Percentiles rank a stretch among this genome's conserved stretches.
phyloP scores from a whole-genome alignment of 2,329 filamentous ascomycete species.

The Talaromyces sp. region DNA sequence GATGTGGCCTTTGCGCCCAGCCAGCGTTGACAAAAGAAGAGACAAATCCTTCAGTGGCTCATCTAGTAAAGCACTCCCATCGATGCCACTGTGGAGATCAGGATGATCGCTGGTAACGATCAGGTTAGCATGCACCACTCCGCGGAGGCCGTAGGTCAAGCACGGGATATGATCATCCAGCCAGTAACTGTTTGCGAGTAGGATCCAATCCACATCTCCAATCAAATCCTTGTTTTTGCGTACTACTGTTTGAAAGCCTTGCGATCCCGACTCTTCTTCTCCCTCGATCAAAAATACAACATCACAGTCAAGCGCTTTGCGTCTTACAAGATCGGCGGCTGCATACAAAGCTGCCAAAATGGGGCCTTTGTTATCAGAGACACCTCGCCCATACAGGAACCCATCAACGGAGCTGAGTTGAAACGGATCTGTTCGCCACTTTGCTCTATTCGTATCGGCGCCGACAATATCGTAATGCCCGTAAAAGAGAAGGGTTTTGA shows the following conservation, averaged over 20 bases:
- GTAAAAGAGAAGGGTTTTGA: slow-evolving; percentile 91
- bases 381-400: slow-evolving; percentile 91
- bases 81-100: slow-evolving; percentile 93
- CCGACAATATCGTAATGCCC: slow-evolving; percentile 97
- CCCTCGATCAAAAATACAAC: slow-evolving; percentile 94
- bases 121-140: slow-evolving; percentile 88
- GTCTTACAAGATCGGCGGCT: slow-evolving; percentile 79
- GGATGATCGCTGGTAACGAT: slow-evolving; percentile 80
- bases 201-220: slow-evolving; percentile 86
- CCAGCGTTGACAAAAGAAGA: slow-evolving; percentile 72
- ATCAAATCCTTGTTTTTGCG: slow-evolving; percentile 75
- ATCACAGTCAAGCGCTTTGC: slow-evolving; percentile 78
- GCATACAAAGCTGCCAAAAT: slow-evolving; percentile 92
- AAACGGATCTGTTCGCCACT: slow-evolving; percentile 87
- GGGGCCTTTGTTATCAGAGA: slow-evolving; percentile 95
- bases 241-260: slow-evolving; percentile 82
- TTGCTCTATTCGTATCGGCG: slow-evolving; percentile 73
- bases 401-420: slow-evolving; percentile 83
- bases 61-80: slow-evolving; percentile 82
- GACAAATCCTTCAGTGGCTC: slow-evolving; percentile 91
- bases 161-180: slow-evolving; percentile 93
- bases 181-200: slow-evolving; percentile 98
- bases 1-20: slow-evolving; percentile 73
- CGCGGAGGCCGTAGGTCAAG: slow-evolving; percentile 86
- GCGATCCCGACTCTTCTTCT: slow-evolving; percentile 90